A percentile compares a stretch with the other conserved stretches of the same genome.
These are phyloP conservation scores for Lactarius hatsudake DNA, from an alignment of 768 basidiomycete genomes.

Conservation along the genomic window DNA sequence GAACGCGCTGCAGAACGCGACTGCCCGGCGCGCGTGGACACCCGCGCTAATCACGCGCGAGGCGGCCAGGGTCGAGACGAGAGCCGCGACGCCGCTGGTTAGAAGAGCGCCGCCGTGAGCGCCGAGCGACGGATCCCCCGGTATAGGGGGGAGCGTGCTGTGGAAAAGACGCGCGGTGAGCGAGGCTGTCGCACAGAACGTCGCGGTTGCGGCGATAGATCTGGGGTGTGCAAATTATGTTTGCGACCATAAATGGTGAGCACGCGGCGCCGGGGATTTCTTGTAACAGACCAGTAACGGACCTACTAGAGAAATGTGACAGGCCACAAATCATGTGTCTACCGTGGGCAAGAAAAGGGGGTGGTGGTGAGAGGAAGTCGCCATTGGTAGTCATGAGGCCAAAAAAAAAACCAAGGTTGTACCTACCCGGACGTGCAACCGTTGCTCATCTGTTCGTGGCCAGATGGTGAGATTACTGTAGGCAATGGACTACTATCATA, in stretches of 20 bases:
- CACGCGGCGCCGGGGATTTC: neutral
- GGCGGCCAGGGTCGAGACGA: conserved; percentile 17
- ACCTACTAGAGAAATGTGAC: conserved; percentile 56
- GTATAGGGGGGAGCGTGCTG: conserved; percentile 32
- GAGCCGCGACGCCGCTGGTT: conserved; percentile 30
- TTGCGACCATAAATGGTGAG: conserved; percentile 12
- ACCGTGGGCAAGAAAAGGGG: neutral
- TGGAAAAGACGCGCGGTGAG: conserved; percentile 45
- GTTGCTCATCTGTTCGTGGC: conserved; percentile 44
- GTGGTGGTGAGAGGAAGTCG: neutral
- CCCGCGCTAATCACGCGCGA: conserved; percentile 9
- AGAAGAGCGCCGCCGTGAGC: conserved; percentile 32
- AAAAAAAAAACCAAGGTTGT: neutral
- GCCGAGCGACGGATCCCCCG: conserved; percentile 29
- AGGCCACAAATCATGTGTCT: conserved; percentile 67
- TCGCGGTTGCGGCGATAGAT: conserved; percentile 52
- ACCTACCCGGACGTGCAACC: conserved; percentile 64
- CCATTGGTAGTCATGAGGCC: neutral
- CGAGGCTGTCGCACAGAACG: conserved; percentile 50
- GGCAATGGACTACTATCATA: neutral
- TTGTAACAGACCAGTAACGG: conserved; percentile 40
- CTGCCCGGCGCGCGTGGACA: conserved; percentile 22
- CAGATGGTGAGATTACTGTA: neutral
- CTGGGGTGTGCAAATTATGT: conserved; percentile 51
- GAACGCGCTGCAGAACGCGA: conserved; percentile 43